phyloP scores from a whole-genome alignment of 2,329 filamentous ascomycete genomes.

The Fusarium sp. region DNA sequence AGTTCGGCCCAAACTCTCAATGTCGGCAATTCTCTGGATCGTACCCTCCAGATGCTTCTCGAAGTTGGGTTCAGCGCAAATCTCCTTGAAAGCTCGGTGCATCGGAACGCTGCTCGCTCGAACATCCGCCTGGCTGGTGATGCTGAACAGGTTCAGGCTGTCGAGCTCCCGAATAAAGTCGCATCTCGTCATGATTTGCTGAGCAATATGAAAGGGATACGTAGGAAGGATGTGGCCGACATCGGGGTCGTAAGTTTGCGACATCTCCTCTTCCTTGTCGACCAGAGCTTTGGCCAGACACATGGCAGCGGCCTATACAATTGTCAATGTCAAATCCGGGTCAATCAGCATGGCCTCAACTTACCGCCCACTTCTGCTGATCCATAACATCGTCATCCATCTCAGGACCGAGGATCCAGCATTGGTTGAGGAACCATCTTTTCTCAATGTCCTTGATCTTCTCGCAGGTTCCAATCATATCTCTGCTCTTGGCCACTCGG shows the following conservation, averaged over 20 bases:
- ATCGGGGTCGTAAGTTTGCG: conserved; percentile 74
- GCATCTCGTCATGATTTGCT: conserved; percentile 93
- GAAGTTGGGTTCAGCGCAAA: conserved; percentile 82
- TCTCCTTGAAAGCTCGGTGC: conserved; percentile 90
- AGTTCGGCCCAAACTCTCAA: conserved; percentile 94
- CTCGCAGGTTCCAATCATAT: conserved; percentile 87
- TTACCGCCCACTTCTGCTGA: conserved; percentile 92
- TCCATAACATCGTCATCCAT: conserved; percentile 99
- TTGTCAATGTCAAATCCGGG: conserved; percentile 6
- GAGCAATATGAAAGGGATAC: conserved; percentile 83
- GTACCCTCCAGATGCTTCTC: conserved; percentile 85
- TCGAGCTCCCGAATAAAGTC: conserved; percentile 96
- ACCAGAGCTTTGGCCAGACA: conserved; percentile 91
- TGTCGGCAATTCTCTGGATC: conserved; percentile 86
- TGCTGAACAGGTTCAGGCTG: conserved; percentile 94
- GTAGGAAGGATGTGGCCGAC: conserved; percentile 82
- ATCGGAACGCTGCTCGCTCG: conserved; percentile 95
- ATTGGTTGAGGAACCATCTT: conserved; percentile 82
- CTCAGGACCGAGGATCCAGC: conserved; percentile 77
- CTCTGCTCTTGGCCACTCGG: conserved; percentile 84
- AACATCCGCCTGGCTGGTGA: conserved; percentile 87
- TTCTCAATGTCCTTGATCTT: conserved; percentile 75
- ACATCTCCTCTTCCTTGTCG: conserved; percentile 77
- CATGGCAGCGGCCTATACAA: conserved; percentile 83
- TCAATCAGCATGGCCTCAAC: conserved; percentile 48